Conservation (phyloP, 2,329 filamentous ascomycete species). For the Aspergillus sclerotialis region DNA sequence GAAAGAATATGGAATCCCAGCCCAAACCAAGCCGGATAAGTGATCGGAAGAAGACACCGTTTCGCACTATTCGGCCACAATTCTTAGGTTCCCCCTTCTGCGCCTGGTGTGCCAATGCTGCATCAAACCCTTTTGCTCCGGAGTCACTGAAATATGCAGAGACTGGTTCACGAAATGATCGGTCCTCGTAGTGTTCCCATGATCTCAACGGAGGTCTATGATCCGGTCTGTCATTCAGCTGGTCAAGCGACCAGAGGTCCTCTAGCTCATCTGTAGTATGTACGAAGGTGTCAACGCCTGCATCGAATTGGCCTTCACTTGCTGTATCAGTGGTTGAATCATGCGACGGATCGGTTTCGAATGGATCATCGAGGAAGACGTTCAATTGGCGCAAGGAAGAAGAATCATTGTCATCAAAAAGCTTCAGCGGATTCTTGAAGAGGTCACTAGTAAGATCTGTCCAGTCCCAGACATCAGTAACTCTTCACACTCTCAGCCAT, state of each 20-base stretch:
- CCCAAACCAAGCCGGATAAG: constrained; percentile 36
- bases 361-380: constrained; percentile 21
- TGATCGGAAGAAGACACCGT: constrained; percentile 33
- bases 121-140: constrained; percentile 33
- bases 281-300: constrained; percentile 11
- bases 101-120: constrained; percentile 24
- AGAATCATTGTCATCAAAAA: constrained; percentile 17
- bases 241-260: constrained; percentile 30
- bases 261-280: constrained; percentile 13
- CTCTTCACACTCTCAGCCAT: background rate
- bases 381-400: constrained; percentile 26
- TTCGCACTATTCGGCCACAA: constrained; percentile 25
- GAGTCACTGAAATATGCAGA: constrained; percentile 40
- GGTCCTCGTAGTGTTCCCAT: constrained; percentile 37
- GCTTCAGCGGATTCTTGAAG: constrained; percentile 15
- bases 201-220: constrained; percentile 21
- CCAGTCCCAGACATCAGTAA: background rate
- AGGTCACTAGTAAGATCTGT: constrained; percentile 18
- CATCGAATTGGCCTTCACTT: constrained; percentile 14
- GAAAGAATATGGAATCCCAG: constrained; percentile 39
- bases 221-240: constrained; percentile 9
- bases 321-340: constrained; percentile 13
- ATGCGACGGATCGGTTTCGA: constrained; percentile 12
- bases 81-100: constrained; percentile 13
- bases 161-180: constrained; percentile 21